These are phyloP conservation scores for Suillus decipiens DNA, from an alignment of 768 basidiomycete species.

Conservation along the genomic window DNA sequence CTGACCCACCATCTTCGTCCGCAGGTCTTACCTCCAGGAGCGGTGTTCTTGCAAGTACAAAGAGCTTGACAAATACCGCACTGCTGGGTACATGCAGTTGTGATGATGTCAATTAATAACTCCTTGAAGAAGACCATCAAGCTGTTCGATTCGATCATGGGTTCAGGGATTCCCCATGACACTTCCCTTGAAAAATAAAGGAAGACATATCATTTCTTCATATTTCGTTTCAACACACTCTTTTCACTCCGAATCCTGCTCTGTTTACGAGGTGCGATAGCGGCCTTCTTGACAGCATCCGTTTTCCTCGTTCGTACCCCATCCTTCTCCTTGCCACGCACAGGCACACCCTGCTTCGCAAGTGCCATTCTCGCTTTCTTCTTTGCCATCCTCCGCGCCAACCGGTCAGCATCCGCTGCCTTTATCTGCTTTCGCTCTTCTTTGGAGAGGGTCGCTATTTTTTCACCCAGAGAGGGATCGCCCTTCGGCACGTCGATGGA, in stretches of 20 bases:
- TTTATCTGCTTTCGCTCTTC: conserved; percentile 87
- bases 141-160: neutral
- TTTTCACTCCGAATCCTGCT: conserved; percentile 55
- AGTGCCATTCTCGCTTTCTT: conserved; percentile 73
- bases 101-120: neutral
- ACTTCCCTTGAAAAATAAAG: neutral
- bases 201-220: conserved; percentile 47
- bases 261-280: conserved; percentile 32
- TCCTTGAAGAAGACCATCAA: neutral
- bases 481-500: conserved; percentile 59
- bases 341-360: conserved; percentile 39
- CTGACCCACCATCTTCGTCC: neutral
- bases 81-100: neutral
- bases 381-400: conserved; percentile 86
- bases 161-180: neutral
- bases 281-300: conserved; percentile 25
- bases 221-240: conserved; percentile 54
- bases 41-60: neutral
- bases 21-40: neutral
- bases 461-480: conserved; percentile 78
- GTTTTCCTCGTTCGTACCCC: conserved; percentile 45
- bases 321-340: conserved; percentile 45
- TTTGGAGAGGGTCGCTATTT: conserved; percentile 75
- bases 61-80: neutral
- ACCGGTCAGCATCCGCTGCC: conserved; percentile 73